These are phyloP conservation scores for Polyrhizophydium stewartii DNA, from an alignment of 371 early-diverging fungal genomes.

Conservation along the genomic window DNA sequence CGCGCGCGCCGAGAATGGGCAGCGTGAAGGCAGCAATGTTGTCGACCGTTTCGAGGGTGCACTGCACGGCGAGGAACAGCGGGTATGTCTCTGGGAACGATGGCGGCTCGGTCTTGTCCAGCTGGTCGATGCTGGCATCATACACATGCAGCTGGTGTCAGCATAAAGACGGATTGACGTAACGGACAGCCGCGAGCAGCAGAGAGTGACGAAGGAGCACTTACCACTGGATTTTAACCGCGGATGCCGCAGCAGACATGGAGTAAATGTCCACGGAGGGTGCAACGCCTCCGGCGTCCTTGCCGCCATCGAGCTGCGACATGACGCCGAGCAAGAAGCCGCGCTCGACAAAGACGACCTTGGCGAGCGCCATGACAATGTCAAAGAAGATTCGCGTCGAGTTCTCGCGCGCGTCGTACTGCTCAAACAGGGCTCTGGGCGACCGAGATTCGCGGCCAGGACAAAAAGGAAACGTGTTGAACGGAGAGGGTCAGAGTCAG, in stretches of 20 bases:
- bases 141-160: too few relatives aligned
- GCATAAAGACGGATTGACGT: not conserved
- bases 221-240: conserved; percentile 75
- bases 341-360: not conserved
- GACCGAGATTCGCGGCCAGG: too few relatives aligned
- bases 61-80: conserved; percentile 68
- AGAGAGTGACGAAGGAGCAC: too few relatives aligned
- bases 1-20: conserved; percentile 42
- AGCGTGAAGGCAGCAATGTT: conserved; percentile 64
- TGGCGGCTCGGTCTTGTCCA: conserved; percentile 91
- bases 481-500: too few relatives aligned
- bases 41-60: conserved; percentile 66
- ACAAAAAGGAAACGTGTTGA: too few relatives aligned
- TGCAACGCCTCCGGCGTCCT: conserved; percentile 8
- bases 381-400: conserved; percentile 76
- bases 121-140: conserved; percentile 63
- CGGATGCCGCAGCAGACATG: conserved; percentile 47
- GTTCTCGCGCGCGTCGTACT: conserved; percentile 69
- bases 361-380: conserved; percentile 44
- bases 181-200: not conserved
- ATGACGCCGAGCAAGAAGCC: not conserved
- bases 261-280: conserved; percentile 8
- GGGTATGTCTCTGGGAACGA: conserved; percentile 81
- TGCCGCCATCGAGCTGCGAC: not conserved
- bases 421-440: conserved; percentile 61